phyloP scores from a whole-genome alignment of 2,329 filamentous ascomycete genomes.

The Alternaria sp. region DNA sequence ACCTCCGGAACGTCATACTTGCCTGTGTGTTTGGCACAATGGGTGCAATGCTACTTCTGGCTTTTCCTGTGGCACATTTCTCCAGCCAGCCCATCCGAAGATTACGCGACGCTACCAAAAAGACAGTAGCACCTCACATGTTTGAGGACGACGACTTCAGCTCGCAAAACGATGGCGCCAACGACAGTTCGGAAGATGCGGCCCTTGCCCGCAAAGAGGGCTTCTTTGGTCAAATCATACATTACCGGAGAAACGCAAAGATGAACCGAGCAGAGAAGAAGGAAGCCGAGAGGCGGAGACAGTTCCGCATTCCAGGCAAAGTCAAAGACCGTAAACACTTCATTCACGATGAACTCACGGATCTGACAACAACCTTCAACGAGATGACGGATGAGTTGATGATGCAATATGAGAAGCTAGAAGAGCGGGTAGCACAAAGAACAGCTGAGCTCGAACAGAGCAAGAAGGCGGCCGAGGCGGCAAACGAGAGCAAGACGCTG shows the following conservation, averaged over 20 bases:
- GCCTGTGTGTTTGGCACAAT: constrained; percentile 85
- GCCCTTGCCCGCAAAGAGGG: constrained; percentile 55
- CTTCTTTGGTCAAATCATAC: constrained; percentile 48
- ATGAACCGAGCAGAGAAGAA: constrained; percentile 44
- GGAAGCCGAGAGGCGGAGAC: constrained; percentile 53
- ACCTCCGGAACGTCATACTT: constrained; percentile 78
- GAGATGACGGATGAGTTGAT: constrained; percentile 91
- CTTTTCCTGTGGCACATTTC: constrained; percentile 80
- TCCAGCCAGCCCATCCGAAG: constrained; percentile 80
- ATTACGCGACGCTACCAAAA: constrained; percentile 75
- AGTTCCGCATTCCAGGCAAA: constrained; percentile 84
- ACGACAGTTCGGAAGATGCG: constrained; percentile 58
- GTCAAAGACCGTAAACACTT: constrained; percentile 77
- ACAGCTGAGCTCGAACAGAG: constrained; percentile 86
- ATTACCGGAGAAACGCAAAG: constrained; percentile 42
- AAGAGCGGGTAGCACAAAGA: constrained; percentile 81
- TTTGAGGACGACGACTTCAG: constrained; percentile 55
- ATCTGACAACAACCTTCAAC: constrained; percentile 85
- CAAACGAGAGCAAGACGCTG: constrained; percentile 94
- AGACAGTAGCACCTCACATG: constrained; percentile 71
- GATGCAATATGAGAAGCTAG: constrained; percentile 83
- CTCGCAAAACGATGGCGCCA: constrained; percentile 44
- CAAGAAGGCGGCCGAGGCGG: constrained; percentile 91
- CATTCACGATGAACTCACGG: constrained; percentile 83
- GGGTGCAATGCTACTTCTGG: constrained; percentile 72